These are phyloP conservation scores for Paramecium sexaurelia DNA, from an alignment of 73 alveolate genomes.

Conservation along the genomic window DNA sequence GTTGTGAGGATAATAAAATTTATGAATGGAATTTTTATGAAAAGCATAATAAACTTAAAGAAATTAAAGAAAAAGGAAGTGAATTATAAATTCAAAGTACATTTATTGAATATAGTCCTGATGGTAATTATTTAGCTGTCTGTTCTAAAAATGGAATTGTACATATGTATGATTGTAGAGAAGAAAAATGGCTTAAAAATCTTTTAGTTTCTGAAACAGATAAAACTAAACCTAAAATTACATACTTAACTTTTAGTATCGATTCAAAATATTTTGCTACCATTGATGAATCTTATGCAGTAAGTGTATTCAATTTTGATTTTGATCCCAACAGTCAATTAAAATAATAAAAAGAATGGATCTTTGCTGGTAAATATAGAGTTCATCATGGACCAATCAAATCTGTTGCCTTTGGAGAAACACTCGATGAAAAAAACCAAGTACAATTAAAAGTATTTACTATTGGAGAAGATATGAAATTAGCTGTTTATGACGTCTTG, in stretches of 20 bases:
- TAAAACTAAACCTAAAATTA: constrained; percentile 62
- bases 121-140: constrained; percentile 85
- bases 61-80: constrained; percentile 69
- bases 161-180: constrained; percentile 62
- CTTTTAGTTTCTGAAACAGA: constrained; percentile 65
- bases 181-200: constrained; percentile 47
- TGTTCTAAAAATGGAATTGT: constrained; percentile 78
- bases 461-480: constrained; percentile 83
- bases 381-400: constrained; percentile 82
- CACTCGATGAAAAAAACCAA: constrained; percentile 81
- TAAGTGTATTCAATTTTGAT: constrained; percentile 80
- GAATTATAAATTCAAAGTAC: constrained; percentile 76
- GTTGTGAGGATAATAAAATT: constrained; percentile 79
- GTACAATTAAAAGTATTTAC: constrained; percentile 72
- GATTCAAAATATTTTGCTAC: constrained; percentile 82
- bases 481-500: constrained; percentile 80
- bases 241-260: constrained; percentile 58
- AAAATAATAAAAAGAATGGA: constrained; percentile 80
- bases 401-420: constrained; percentile 85
- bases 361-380: constrained; percentile 80
- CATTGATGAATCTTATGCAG: constrained; percentile 80
- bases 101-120: constrained; percentile 93
- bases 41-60: constrained; percentile 71
- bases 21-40: constrained; percentile 81
- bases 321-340: constrained; percentile 69